These are phyloP conservation scores for Talaromyces sp. DNA, from an alignment of 2,329 filamentous ascomycete genomes.

Conservation along the genomic window DNA sequence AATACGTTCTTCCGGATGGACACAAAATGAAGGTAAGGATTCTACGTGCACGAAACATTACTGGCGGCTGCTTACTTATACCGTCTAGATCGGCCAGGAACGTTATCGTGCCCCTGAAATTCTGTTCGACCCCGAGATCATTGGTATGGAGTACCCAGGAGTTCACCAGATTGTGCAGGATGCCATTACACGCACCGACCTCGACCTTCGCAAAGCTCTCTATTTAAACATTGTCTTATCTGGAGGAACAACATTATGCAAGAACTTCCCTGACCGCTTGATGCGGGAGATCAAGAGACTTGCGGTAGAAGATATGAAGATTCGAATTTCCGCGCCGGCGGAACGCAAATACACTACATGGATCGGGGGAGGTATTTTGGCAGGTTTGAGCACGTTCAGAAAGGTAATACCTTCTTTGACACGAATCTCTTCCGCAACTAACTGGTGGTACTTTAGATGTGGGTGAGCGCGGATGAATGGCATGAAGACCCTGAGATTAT, in stretches of 20 bases:
- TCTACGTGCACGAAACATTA: neutral
- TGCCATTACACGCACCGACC: slow-evolving; percentile 88
- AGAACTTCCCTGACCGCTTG: slow-evolving; percentile 90
- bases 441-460: slow-evolving; percentile 65
- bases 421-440: neutral
- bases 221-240: slow-evolving; percentile 98
- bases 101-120: slow-evolving; percentile 96
- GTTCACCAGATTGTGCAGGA: slow-evolving; percentile 98
- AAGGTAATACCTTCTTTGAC: slow-evolving; percentile 60
- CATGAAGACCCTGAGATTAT: slow-evolving; percentile 99
- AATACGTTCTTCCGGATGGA: slow-evolving; percentile 88
- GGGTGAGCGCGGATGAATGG: slow-evolving; percentile 99
- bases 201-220: slow-evolving; percentile 88
- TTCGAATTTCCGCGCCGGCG: slow-evolving; percentile 97
- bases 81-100: slow-evolving; percentile 74
- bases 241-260: slow-evolving; percentile 91
- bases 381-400: slow-evolving; percentile 93
- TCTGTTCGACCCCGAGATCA: slow-evolving; percentile 94
- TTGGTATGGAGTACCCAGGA: slow-evolving; percentile 92
- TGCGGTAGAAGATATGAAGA: slow-evolving; percentile 97
- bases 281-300: slow-evolving; percentile 87
- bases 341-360: slow-evolving; percentile 98
- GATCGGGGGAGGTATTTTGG: slow-evolving; percentile 97
- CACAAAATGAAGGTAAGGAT: slow-evolving; percentile 76
- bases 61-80: slow-evolving; percentile 1